Evolutionary conservation across 768 basidiomycete genomes (phyloP), one percentile per base, ranked within the genome.

Genomic region (Termitomyces bulborhizus): DNA sequence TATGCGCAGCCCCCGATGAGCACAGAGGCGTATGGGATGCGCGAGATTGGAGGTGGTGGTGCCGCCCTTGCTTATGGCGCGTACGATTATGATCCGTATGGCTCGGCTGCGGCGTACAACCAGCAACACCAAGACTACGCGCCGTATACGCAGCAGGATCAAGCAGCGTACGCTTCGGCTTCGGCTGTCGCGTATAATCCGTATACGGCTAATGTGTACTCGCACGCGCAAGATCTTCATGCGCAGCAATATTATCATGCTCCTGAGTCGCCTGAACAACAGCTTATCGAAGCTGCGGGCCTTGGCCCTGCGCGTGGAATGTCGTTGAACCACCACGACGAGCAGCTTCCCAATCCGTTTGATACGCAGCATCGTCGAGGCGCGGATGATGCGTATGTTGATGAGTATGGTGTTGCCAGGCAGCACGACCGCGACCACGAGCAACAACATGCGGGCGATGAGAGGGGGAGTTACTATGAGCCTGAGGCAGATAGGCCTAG

Each of bases 241-340:
- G 21, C 21, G 21, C 21, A 21, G 21, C 21, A 12, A 13, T 34
- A 34, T 5, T 34, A 34, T 5, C 34, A 34, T 4, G 3, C 34
- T 13, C 11, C 34, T 0, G 2, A 11, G 34, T 13, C 11, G 1
- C 12, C 34, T 34, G 32, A 12, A 2, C 32, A 51, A n/a, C 42
- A 34, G 11, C 36, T 66, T 26, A 21, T 64, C 16, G 66, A 66
- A 1, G 65, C 66, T 11, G 68, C 66, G 0, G 67, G 63, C 1
- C 16, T 39, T 15, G 16, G 13, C 2, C 34, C 34, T 12, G 21
- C 21, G 15, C 36, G 15, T 15, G 36, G 13, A 3, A 15, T 6
- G 36, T 15, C 36, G 15, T 5, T 37, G 15, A 16, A 15, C 15
- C 36, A 37, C 36, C 15, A 16, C 15, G 36, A 37, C 1, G 36